Conservation (phyloP, 1,284 basidiomycete species). For the Trametes sp. region DNA sequence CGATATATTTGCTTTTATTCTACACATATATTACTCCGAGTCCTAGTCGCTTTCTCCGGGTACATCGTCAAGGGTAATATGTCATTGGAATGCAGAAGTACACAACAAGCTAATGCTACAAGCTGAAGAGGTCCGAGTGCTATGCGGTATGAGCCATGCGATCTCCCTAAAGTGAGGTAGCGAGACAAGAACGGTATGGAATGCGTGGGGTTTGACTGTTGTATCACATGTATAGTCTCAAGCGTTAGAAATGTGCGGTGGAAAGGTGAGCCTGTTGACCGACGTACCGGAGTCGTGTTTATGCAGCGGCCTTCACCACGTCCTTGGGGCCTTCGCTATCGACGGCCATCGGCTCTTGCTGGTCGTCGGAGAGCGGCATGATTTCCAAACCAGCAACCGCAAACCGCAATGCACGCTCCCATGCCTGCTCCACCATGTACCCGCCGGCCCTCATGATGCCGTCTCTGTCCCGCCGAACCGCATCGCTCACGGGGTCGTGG, state of each 20-base stretch:
- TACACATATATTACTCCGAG: not conserved
- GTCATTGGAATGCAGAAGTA: not conserved
- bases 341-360: constrained; percentile 24
- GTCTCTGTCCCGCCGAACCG: constrained; percentile 77
- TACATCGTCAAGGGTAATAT: not conserved
- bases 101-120: not conserved
- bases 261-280: too few species aligned
- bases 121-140: not conserved
- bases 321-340: constrained; percentile 30
- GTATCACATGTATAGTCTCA: too few species aligned
- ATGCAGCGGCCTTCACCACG: constrained; percentile 52
- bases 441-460: constrained; percentile 88
- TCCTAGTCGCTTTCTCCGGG: not conserved
- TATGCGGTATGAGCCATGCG: not conserved
- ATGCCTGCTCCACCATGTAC: constrained; percentile 83
- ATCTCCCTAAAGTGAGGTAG: not conserved
- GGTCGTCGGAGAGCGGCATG: constrained; percentile 44
- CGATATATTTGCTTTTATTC: not conserved
- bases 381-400: constrained; percentile 82
- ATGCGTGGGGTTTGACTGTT: too few species aligned
- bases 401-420: constrained; percentile 83
- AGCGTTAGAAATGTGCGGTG: too few species aligned
- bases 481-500: constrained; percentile 76
- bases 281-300: constrained; percentile 3
- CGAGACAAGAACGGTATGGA: not conserved